Conservation (phyloP, 2,329 filamentous ascomycete genomes). For the Sclerotinia trifoliorum region DNA sequence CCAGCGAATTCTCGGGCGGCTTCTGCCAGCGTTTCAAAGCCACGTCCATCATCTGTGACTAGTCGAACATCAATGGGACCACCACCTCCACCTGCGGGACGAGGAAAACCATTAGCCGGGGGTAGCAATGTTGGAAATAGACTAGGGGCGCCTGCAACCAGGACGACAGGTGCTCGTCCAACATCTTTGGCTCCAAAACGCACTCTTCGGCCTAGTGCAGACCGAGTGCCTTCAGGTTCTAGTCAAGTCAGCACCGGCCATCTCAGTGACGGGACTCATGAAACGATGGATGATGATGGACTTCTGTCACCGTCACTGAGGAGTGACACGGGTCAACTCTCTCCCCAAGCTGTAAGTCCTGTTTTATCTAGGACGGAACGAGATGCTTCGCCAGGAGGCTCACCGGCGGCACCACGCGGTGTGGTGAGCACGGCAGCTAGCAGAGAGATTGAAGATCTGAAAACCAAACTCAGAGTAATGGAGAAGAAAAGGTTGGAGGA, state of each 20-base stretch:
- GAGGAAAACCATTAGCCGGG: conserved; percentile 43
- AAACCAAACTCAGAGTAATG: conserved; percentile 80
- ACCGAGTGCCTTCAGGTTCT: conserved; percentile 36
- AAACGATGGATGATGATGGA: conserved; percentile 35
- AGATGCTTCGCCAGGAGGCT: conserved; percentile 31
- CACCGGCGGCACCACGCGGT: conserved; percentile 32
- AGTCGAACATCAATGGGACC: conserved; percentile 67
- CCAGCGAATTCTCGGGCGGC: conserved; percentile 54
- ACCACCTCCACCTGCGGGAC: conserved; percentile 44
- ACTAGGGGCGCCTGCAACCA: conserved; percentile 27
- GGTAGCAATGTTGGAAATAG: conserved; percentile 39
- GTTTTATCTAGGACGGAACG: conserved; percentile 33
- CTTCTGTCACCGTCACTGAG: conserved; percentile 47
- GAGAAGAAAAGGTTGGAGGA: conserved; percentile 87
- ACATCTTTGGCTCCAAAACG: conserved; percentile 36
- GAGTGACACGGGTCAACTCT: conserved; percentile 45
- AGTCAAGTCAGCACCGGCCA: conserved; percentile 38
- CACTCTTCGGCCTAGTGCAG: conserved; percentile 36
- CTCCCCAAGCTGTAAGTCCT: conserved; percentile 38
- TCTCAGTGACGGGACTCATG: conserved; percentile 32
- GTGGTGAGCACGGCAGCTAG: conserved; percentile 35
- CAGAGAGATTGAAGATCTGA: conserved; percentile 79
- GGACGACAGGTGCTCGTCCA: conserved; percentile 27
- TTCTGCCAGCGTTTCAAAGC: conserved; percentile 45
- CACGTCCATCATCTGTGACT: conserved; percentile 55